Conservation (phyloP, 352 stramenopile species). For the Salisapilia sapeloensis region DNA sequence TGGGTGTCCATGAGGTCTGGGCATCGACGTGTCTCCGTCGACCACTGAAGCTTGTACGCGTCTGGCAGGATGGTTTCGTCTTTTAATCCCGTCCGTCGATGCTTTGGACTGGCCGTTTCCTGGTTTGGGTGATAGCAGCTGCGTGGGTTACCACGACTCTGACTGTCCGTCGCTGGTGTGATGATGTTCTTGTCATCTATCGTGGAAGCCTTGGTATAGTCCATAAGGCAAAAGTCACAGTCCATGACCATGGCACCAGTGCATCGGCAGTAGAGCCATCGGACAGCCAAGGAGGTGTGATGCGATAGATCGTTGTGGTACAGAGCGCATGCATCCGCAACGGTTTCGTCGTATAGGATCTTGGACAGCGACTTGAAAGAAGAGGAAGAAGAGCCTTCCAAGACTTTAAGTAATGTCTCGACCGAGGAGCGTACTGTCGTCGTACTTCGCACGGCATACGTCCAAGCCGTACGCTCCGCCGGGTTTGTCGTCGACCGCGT, state of each 20-base stretch:
- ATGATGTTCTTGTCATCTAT: conserved; percentile 32
- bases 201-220: conserved; percentile 45
- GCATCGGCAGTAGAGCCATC: conserved; percentile 53
- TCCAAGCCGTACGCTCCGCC: conserved; percentile 1
- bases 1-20: conserved; percentile 43
- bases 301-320: conserved; percentile 20
- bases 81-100: conserved; percentile 6
- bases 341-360: conserved; percentile 52
- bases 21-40: conserved; percentile 44
- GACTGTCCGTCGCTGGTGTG: conserved; percentile 4
- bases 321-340: conserved; percentile 61
- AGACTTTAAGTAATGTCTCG: conserved; percentile 29
- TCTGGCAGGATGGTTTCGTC: conserved; percentile 10
- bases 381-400: conserved; percentile 35
- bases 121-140: neutral
- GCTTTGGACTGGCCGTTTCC: neutral
- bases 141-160: neutral
- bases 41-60: conserved; percentile 58
- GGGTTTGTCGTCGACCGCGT: conserved; percentile 2
- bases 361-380: conserved; percentile 52
- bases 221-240: conserved; percentile 52
- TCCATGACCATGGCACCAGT: conserved; percentile 42
- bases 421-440: conserved; percentile 32
- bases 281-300: conserved; percentile 33
- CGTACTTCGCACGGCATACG: conserved; percentile 38